Evolutionary conservation across 148 eudicot species (phyloP).

Genomic region (Rhododendron molle): DNA sequence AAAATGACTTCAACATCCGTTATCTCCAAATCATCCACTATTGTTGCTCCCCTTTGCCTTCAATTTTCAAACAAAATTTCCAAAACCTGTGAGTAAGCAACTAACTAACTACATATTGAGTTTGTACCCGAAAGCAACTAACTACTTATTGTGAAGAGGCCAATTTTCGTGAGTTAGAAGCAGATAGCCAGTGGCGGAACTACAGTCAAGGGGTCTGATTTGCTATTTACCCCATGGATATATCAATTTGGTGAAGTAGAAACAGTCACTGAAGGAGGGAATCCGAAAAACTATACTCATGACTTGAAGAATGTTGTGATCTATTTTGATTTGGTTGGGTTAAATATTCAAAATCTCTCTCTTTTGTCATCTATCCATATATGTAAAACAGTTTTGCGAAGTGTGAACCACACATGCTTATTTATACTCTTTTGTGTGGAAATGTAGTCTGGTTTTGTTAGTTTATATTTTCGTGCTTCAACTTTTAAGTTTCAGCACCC

Average conservation of each 20-base stretch:
- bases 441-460: not conserved
- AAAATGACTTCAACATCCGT: conserved; percentile 16
- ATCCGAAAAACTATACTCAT: not conserved
- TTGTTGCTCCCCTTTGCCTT: conserved; percentile 30
- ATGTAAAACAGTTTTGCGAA: not conserved
- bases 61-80: not conserved
- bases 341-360: too few relatives aligned
- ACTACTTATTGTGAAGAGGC: not conserved
- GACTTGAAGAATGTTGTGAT: not conserved
- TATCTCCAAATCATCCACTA: conserved; percentile 33
- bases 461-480: not conserved
- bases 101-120: not conserved
- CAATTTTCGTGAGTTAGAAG: not conserved
- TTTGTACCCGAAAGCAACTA: not conserved
- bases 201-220: not conserved
- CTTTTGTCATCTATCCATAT: not conserved
- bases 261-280: too few relatives aligned
- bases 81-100: not conserved
- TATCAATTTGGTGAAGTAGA: too few relatives aligned
- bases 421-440: not conserved
- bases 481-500: not conserved
- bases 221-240: too few relatives aligned
- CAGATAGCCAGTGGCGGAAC: not conserved
- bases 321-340: not conserved
- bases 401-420: not conserved